Evolutionary conservation across 108 stramenopile species (phyloP).

Genomic region (Cafeteria roenbergensis): DNA sequence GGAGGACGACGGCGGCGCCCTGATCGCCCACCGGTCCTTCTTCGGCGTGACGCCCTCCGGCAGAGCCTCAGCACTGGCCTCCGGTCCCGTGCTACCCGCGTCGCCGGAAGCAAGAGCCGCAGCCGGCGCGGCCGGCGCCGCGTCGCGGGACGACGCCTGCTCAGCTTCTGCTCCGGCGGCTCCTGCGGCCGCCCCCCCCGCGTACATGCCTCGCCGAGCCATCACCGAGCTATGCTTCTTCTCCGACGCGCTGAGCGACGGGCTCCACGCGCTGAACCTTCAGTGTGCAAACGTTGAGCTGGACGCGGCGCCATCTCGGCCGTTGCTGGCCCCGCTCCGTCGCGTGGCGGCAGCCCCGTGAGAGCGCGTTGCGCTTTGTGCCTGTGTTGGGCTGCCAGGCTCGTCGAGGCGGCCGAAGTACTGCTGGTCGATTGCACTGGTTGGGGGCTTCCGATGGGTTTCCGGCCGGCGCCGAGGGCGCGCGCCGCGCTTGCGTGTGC

Average conservation of each 20-base stretch:
- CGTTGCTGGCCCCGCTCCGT: background rate
- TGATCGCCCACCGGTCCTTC: conserved; percentile 15
- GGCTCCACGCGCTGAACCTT: background rate
- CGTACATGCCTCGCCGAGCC: background rate
- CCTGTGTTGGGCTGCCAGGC: background rate
- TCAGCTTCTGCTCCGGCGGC: too few relatives aligned
- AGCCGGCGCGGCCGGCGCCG: too few relatives aligned
- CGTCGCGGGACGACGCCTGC: too few relatives aligned
- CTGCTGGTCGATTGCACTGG: too few relatives aligned
- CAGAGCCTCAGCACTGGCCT: background rate
- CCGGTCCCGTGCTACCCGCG: too few relatives aligned
- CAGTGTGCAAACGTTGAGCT: conserved; percentile 6
- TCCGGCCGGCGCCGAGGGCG: too few relatives aligned
- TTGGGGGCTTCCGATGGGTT: too few relatives aligned
- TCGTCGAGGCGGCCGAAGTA: too few relatives aligned
- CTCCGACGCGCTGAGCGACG: background rate
- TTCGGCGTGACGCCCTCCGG: conserved; percentile 1
- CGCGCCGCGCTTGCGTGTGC: too few relatives aligned
- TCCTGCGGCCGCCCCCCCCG: too few relatives aligned
- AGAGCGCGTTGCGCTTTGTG: background rate
- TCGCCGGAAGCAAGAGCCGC: too few relatives aligned
- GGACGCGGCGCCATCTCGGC: conserved; percentile 12
- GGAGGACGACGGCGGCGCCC: conserved; percentile 11
- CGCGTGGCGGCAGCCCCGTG: background rate
- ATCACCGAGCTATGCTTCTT: conserved; percentile 5